Base-by-base conservation (phyloP, 2,329 filamentous ascomycete species). In the Colletotrichum sp. region DNA sequence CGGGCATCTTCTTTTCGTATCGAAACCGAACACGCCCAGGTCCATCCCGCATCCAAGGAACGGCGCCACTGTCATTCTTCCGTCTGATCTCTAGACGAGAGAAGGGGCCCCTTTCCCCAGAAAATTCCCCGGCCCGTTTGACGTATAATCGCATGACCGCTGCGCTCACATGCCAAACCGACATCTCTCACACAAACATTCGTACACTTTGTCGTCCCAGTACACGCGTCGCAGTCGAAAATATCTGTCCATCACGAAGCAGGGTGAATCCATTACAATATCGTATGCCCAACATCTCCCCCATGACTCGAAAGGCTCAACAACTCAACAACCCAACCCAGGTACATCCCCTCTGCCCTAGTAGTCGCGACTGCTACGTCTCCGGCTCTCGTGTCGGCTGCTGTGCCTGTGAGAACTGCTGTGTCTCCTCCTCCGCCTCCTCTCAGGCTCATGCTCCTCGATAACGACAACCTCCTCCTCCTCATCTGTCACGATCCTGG, bases 401-500 rank as follows among this genome's bases (percentile, higher is more conserved):
- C 55, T 26, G 32, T 28, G 71, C n/a, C 69, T 69, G 30, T 69
- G 43, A 24, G 43, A 52, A 24, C 43, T 52, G 43, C 43, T 75
- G 48, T 73, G 73, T 13, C 73, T 26, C 24, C 26, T 62, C 58
- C 76, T 43, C 34, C 79, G 73, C 73, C 80, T 77, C 43, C 80
- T 78, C 32, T 83, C 80, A 65, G 82, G 80, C 30, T 78, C 79
- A 58, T 81, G 79, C 67, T 85, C 84, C 78, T 85, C 84, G 43
- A 84, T 78, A 12, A 85, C 83, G 3, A 85, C 77, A 18, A 85
- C 14, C 66, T 81, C 73, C 63, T 83, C 78, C 58, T 82, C 80
- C 56, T 80, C 77, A 73, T 79, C 77, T 67, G 80, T 76, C 36
- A 78, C 78, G 48, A 79, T 79, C 18, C 80, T 81, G 10, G 84